Evolutionary conservation across 345 rosid species (phyloP), one percentile per base, ranked within the genome.

Genomic region (Nasturtium officinale): DNA sequence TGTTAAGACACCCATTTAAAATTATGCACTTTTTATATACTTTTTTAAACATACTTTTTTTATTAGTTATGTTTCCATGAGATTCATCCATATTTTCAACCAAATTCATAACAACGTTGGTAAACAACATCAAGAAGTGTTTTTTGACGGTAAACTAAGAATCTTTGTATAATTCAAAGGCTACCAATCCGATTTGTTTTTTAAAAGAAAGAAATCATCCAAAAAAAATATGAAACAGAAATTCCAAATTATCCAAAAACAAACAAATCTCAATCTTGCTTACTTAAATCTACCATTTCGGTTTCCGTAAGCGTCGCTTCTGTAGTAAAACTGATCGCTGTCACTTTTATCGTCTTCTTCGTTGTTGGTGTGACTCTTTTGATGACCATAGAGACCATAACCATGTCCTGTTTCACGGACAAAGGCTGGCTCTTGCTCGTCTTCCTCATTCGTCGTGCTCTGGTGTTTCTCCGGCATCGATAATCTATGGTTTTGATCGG

Each of bases 321-420:
- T 74, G 13, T 74, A 57, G 40, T 74, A 74, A 37, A 9, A 35
- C n/a, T 65, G 72, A 66, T 74, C 67, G 7, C 37, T 57, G 3
- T 38, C 30, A 7, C 28, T 30, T 38, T 67, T 30, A 7, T 59
- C 6, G 21, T 54, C 54, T 48, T 74, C 73, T 17, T 57, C 62
- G 8, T 40, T 29, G 38, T 42, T 68, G 15, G 55, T 21, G n/a
- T 38, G 21, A 7, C 28, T 60, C 35, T 52, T 40, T 4, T 10
- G 68, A 35, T 2, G 51, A n/a, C 56, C 55, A 67, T 75, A 75
- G 18, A 75, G 74, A 59, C 74, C 73, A 60, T 75, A 75, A 50
- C 73, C 73, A 21, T 75, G 59, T 30, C 78, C 78, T 58, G 73
- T 51, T 6, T 75, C 73, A 20, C 62, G 78, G 37, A 75, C 47